These are phyloP conservation scores for Hippophae tibetana DNA, from an alignment of 306 rosid genomes.

Conservation along the genomic window DNA sequence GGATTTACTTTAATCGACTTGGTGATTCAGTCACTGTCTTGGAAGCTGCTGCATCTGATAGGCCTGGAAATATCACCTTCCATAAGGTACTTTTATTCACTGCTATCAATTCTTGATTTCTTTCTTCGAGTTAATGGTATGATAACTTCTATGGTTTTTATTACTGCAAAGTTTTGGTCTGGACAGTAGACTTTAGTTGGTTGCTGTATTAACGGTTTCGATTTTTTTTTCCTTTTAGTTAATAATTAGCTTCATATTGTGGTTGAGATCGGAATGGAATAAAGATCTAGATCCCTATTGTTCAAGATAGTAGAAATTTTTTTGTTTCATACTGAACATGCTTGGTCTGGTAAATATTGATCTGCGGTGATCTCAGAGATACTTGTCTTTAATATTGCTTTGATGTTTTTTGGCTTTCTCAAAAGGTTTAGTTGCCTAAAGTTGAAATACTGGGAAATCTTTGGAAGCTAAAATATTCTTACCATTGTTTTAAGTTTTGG, in stretches of 20 bases:
- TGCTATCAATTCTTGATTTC: not conserved
- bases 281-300: not conserved
- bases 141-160: not conserved
- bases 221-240: no score
- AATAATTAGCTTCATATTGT: no score
- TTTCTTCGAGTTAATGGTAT: not conserved
- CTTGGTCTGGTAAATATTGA: not conserved
- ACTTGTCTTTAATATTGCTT: not conserved
- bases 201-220: no score
- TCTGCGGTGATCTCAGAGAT: not conserved
- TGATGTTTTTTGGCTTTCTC: no score
- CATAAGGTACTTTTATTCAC: constrained; percentile 55
- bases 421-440: no score
- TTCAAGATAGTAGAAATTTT: not conserved
- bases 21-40: constrained; percentile 71
- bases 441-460: no score
- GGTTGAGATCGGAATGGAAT: no score
- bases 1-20: constrained; percentile 73
- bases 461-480: no score
- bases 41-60: constrained; percentile 81
- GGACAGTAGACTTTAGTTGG: not conserved
- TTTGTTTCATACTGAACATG: not conserved
- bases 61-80: constrained; percentile 65
- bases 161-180: not conserved
- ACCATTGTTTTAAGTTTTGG: no score